Percentiles rank a stretch among this genome's conserved stretches.
These are phyloP conservation scores for Hericium coralloides DNA, from an alignment of 768 basidiomycete genomes.

Conservation along the genomic window DNA sequence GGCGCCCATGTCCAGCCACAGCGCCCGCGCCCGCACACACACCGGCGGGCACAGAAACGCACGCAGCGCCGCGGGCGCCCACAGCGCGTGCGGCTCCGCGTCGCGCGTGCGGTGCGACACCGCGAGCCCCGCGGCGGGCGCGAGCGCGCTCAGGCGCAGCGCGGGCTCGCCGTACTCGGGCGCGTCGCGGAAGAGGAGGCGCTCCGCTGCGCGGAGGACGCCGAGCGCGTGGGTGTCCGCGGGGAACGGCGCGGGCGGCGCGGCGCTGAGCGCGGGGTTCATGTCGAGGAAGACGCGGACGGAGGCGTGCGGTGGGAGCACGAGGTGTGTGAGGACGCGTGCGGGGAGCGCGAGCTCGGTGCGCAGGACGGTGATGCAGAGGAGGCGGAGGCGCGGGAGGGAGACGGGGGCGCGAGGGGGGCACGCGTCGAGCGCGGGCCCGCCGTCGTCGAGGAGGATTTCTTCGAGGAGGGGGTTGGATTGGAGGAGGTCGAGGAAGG, in stretches of 20 bases:
- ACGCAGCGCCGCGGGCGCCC: constrained; percentile 11
- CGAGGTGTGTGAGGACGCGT: constrained; percentile 8
- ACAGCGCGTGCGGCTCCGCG: neutral
- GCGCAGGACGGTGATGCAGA: constrained; percentile 6
- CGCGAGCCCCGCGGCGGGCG: constrained; percentile 10
- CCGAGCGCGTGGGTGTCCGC: constrained; percentile 3
- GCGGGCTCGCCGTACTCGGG: constrained; percentile 6
- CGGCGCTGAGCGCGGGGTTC: constrained; percentile 11
- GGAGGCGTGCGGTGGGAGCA: constrained; percentile 6
- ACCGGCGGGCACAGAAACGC: constrained; percentile 8
- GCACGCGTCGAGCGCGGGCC: constrained; percentile 8
- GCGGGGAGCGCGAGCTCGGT: constrained; percentile 8
- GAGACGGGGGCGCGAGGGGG: constrained; percentile 4
- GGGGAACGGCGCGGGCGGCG: constrained; percentile 10
- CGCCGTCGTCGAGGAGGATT: constrained; percentile 13
- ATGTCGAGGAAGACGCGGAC: constrained; percentile 12
- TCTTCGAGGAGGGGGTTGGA: constrained; percentile 12
- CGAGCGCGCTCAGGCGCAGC: constrained; percentile 10
- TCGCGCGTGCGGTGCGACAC: constrained; percentile 9
- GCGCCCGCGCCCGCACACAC: constrained; percentile 5
- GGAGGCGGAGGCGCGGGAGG: constrained; percentile 9
- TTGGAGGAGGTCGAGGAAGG: constrained; percentile 14
- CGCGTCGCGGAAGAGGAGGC: constrained; percentile 8
- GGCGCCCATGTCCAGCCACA: constrained; percentile 6
- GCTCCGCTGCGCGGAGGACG: constrained; percentile 5